Conservation (phyloP, 2,329 filamentous ascomycete species). For the Cladosporium sphaerospermum region DNA sequence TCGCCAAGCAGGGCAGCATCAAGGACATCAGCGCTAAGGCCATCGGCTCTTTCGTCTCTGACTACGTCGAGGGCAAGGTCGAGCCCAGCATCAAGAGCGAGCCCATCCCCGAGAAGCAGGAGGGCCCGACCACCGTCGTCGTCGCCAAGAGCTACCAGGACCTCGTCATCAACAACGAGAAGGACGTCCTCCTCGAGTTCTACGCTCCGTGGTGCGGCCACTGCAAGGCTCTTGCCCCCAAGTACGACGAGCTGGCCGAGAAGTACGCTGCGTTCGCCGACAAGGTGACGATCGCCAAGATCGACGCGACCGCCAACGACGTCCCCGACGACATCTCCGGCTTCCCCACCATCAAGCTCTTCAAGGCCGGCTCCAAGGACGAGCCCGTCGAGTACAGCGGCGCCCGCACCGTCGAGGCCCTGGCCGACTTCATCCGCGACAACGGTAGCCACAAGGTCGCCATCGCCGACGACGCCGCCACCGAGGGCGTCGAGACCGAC, state of each 20-base stretch:
- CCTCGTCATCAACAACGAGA: constrained; percentile 83
- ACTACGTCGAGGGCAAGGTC: constrained; percentile 80
- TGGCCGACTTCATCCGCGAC: constrained; percentile 87
- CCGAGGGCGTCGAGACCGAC: constrained; percentile 40
- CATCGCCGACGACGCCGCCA: constrained; percentile 47
- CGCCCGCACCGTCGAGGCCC: constrained; percentile 81
- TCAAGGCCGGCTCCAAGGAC: constrained; percentile 81
- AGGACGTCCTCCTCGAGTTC: constrained; percentile 97
- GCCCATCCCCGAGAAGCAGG: constrained; percentile 87
- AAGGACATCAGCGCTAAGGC: constrained; percentile 67
- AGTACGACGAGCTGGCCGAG: constrained; percentile 59
- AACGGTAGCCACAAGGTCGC: constrained; percentile 85
- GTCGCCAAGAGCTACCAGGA: constrained; percentile 93
- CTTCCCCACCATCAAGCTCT: constrained; percentile 99
- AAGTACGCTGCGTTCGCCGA: constrained; percentile 48
- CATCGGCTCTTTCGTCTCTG: constrained; percentile 76
- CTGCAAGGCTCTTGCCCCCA: constrained; percentile 63
- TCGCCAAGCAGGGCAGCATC: constrained; percentile 58
- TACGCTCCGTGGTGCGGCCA: constrained; percentile 83
- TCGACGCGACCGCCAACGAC: constrained; percentile 93
- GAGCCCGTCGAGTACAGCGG: constrained; percentile 81
- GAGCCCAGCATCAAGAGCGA: constrained; percentile 98
- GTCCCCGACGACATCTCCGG: constrained; percentile 94
- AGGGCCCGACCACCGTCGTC: constrained; percentile 78
- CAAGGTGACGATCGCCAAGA: constrained; percentile 72